These are phyloP conservation scores for Trichoderma pleuroti DNA, from an alignment of 2,329 filamentous ascomycete genomes.

Conservation along the genomic window DNA sequence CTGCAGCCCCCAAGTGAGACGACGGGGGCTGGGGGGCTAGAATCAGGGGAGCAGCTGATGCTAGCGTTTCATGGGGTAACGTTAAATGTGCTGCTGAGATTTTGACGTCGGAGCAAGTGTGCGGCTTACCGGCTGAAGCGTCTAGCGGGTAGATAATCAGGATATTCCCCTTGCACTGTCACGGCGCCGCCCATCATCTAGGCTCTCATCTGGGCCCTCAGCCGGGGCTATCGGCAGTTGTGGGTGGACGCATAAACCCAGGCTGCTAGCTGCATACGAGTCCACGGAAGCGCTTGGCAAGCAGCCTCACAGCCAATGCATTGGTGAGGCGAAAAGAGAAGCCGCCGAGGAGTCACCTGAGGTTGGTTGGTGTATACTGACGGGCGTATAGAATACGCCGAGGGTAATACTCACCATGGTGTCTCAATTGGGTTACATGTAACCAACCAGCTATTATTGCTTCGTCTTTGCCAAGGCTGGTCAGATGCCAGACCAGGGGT, in stretches of 20 bases:
- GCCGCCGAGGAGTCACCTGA: neutral
- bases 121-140: neutral
- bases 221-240: slow-evolving; percentile 4
- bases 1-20: neutral
- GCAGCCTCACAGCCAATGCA: neutral
- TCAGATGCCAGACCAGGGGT: neutral
- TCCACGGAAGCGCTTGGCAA: neutral
- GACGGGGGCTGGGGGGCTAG: neutral
- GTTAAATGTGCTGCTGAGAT: neutral
- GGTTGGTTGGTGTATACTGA: neutral
- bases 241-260: neutral
- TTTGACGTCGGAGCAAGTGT: neutral
- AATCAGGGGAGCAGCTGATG: neutral
- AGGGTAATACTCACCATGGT: neutral
- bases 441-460: neutral
- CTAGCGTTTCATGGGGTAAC: slow-evolving; percentile 2
- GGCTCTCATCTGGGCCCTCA: neutral
- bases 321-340: neutral
- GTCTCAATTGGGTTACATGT: slow-evolving; percentile 5
- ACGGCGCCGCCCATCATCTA: neutral
- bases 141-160: neutral
- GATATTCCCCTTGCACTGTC: neutral
- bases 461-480: neutral
- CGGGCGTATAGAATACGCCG: neutral
- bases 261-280: neutral